Evolutionary conservation across 495 filamentous ascomycete species (phyloP), one percentile per base, ranked within the genome.

Genomic region (Aspergillus baeticus): DNA sequence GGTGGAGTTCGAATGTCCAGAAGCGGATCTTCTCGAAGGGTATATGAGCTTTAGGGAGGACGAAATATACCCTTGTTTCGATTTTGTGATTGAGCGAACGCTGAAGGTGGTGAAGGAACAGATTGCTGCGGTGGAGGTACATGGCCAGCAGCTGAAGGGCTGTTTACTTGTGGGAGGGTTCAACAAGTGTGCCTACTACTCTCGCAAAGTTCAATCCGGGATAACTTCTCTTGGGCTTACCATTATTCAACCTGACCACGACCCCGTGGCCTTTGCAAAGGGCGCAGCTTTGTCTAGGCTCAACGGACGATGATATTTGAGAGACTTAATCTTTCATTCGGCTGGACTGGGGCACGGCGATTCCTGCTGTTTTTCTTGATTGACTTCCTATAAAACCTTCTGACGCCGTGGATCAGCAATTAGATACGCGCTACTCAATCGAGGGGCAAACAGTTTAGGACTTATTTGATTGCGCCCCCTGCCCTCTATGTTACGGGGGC

Each of bases 401-500:
- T n/a, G n/a, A n/a, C n/a, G n/a, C n/a, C n/a, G n/a, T n/a, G n/a
- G n/a, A n/a, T n/a, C n/a, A n/a, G n/a, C n/a, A n/a, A n/a, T n/a
- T n/a, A n/a, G n/a, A n/a, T n/a, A n/a, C n/a, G n/a, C n/a, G n/a
- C n/a, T n/a, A n/a, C n/a, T n/a, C n/a, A n/a, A n/a, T n/a, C n/a
- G n/a, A n/a, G n/a, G n/a, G n/a, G n/a, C n/a, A n/a, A n/a, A n/a
- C n/a, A n/a, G n/a, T n/a, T n/a, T n/a, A n/a, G n/a, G n/a, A n/a
- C n/a, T n/a, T n/a, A n/a, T n/a, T n/a, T n/a, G n/a, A n/a, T n/a
- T n/a, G n/a, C n/a, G n/a, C 37, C 15, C 8, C 5, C 5, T 39
- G 15, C 5, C 37, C 6, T 39, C 37, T 5, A 5, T 14, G 21
- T 49, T 21, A 38, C 11, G 26, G 51, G 29, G 65, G 62, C 43